phyloP scores from a whole-genome alignment of 2,329 filamentous ascomycete genomes.

The Chlorencoelia australis region DNA sequence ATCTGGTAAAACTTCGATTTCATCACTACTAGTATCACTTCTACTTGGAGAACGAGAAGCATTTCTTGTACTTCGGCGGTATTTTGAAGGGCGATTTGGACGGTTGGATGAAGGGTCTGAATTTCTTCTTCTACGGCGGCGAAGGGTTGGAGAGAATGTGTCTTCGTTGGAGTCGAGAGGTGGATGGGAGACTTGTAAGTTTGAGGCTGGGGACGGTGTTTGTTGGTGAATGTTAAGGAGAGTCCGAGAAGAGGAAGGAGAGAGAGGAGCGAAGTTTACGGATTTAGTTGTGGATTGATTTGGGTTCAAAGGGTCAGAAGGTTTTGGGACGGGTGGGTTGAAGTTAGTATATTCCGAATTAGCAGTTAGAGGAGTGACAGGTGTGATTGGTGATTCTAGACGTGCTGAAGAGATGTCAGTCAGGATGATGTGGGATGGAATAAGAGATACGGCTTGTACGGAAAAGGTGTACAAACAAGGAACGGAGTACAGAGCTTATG shows the following conservation, averaged over 20 bases:
- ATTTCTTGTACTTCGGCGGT: conserved; percentile 12
- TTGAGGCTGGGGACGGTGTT: neutral
- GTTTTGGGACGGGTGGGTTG: conserved; percentile 6
- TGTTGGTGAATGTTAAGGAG: conserved; percentile 12
- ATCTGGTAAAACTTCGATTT: conserved; percentile 22
- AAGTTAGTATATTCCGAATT: too few species aligned
- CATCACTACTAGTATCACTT: conserved; percentile 8
- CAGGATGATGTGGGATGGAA: neutral
- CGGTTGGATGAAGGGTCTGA: conserved; percentile 25
- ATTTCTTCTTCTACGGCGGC: conserved; percentile 15
- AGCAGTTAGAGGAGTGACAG: neutral
- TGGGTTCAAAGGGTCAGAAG: too few species aligned
- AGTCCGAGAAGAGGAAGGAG: conserved; percentile 20
- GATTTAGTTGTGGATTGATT: too few species aligned
- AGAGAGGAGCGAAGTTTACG: conserved; percentile 25
- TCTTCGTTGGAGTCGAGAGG: too few species aligned
- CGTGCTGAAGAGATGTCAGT: neutral
- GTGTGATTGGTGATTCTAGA: conserved; percentile 1
- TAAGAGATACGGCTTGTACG: neutral
- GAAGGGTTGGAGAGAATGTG: too few species aligned
- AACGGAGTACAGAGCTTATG: conserved; percentile 3
- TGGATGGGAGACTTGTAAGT: conserved; percentile 2
- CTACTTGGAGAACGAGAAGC: conserved; percentile 10
- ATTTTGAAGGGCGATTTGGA: conserved; percentile 14
- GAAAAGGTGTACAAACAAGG: neutral